Conservation (phyloP, 1,139 yeast species). For the Pichia sp. region DNA sequence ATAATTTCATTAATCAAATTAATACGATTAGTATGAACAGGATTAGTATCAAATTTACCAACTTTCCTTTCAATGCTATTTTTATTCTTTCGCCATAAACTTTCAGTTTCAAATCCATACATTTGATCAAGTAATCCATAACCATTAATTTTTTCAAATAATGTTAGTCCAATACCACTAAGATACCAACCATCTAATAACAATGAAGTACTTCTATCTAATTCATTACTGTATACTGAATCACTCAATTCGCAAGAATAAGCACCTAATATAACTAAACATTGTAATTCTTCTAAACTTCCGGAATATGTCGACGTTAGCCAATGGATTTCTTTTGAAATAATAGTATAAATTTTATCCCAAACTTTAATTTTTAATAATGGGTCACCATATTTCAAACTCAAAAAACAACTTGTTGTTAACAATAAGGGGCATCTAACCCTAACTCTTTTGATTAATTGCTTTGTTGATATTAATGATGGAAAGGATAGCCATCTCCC, state of each 20-base stretch:
- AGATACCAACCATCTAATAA: constrained; percentile 15
- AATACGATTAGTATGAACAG: not conserved
- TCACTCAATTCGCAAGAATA: constrained; percentile 32
- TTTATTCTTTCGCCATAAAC: constrained; percentile 7
- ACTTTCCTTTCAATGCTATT: not conserved
- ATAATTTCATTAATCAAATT: not conserved
- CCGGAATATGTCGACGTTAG: constrained; percentile 32
- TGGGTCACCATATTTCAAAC: constrained; percentile 46
- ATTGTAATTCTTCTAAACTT: constrained; percentile 55
- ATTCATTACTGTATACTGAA: not conserved
- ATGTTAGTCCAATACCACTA: constrained; percentile 11
- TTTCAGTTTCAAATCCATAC: constrained; percentile 9
- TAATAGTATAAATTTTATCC: constrained; percentile 37
- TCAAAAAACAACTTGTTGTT: constrained; percentile 59
- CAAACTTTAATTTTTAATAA: constrained; percentile 33
- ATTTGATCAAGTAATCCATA: constrained; percentile 12
- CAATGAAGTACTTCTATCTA: constrained; percentile 3
- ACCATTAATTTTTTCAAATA: constrained; percentile 14
- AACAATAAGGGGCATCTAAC: constrained; percentile 53
- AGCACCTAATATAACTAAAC: constrained; percentile 54
- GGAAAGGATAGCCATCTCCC: constrained; percentile 81
- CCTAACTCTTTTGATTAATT: constrained; percentile 47
- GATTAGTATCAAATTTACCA: not conserved
- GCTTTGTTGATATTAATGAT: constrained; percentile 42
- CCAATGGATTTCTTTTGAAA: constrained; percentile 39